phyloP scores from a whole-genome alignment of 129 eudicot species.

The Arctium minus region DNA sequence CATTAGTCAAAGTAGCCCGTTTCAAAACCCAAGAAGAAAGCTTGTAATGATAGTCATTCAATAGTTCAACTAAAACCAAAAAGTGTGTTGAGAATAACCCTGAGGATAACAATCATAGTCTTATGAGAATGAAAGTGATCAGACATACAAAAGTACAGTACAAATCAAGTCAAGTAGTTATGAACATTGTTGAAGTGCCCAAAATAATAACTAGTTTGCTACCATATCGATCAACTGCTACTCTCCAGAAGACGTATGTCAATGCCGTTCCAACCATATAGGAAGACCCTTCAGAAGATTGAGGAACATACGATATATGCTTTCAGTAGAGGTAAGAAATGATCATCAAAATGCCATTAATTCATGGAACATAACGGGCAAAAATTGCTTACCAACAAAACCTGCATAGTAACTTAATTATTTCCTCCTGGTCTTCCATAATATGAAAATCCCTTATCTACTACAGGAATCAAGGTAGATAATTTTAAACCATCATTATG shows the following conservation, averaged over 20 bases:
- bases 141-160: neutral
- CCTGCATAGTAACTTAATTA: no score
- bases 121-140: neutral
- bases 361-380: neutral
- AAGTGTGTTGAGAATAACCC: constrained; percentile 77
- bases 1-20: no score
- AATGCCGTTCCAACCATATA: no score
- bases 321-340: neutral
- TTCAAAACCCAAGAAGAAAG: no score
- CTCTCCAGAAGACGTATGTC: no score
- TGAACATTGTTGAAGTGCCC: constrained; percentile 63
- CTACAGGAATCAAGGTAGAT: no score
- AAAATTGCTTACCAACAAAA: constrained; percentile 53
- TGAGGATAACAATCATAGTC: constrained; percentile 19
- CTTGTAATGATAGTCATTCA: no score
- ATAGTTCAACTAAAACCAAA: constrained; percentile 74
- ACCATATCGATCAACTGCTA: constrained; percentile 77
- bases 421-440: no score
- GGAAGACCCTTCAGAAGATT: constrained; percentile 31
- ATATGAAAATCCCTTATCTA: no score
- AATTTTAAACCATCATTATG: no score
- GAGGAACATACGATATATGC: neutral
- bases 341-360: neutral
- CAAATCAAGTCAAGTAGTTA: constrained; percentile 5
- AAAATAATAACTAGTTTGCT: constrained; percentile 76